These are phyloP conservation scores for Phytophthora syringae DNA, from an alignment of 352 stramenopile genomes.

Conservation along the genomic window DNA sequence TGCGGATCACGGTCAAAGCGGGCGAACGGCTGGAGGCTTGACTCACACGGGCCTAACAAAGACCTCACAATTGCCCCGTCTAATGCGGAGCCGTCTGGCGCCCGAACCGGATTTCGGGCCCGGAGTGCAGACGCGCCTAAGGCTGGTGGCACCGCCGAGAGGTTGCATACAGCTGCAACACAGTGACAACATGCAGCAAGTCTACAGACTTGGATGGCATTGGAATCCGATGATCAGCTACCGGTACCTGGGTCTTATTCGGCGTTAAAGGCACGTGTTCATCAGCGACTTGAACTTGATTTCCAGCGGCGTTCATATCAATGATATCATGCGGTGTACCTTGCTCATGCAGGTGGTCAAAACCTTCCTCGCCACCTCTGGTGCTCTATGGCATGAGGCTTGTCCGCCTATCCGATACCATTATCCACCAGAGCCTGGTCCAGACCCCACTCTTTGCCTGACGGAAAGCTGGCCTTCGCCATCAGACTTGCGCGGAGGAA, in stretches of 20 bases:
- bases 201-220: no score
- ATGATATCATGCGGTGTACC: conserved; percentile 16
- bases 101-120: conserved; percentile 6
- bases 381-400: conserved; percentile 15
- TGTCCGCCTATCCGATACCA: no score
- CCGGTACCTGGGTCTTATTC: no score
- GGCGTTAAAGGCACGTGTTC: no score
- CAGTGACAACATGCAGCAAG: no score
- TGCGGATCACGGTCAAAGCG: conserved; percentile 23
- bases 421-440: neutral
- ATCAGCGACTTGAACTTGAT: no score
- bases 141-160: neutral
- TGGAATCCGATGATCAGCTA: no score
- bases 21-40: conserved; percentile 7
- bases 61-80: conserved; percentile 10
- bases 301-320: conserved; percentile 7
- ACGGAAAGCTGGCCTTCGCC: neutral
- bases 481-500: neutral
- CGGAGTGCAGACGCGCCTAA: neutral
- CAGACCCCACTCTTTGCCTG: neutral
- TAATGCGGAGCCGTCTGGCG: conserved; percentile 13
- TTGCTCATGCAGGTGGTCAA: neutral
- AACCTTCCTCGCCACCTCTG: neutral
- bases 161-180: no score
- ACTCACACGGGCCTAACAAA: conserved; percentile 15